These are phyloP conservation scores for Quercus rubra DNA, from an alignment of 306 rosid species.

Conservation along the genomic window DNA sequence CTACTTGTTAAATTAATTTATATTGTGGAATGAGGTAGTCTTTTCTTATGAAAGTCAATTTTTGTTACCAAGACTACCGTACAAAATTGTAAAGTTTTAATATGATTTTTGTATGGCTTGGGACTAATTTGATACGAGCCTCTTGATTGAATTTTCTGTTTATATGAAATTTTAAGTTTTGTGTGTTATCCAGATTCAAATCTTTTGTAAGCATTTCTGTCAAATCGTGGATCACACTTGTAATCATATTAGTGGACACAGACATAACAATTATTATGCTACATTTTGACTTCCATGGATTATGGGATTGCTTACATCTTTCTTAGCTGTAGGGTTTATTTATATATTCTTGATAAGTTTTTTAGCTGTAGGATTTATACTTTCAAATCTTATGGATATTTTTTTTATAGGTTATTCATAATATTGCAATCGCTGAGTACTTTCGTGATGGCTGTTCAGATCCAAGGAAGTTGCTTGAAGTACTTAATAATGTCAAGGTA, in stretches of 20 bases:
- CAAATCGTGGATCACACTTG: neutral
- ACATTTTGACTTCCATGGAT: neutral
- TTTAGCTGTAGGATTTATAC: neutral
- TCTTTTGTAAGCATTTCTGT: neutral
- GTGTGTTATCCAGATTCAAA: neutral
- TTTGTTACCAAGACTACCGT: neutral
- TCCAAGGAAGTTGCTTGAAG: slow-evolving; percentile 81
- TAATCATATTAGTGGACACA: neutral
- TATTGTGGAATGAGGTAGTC: too few relatives aligned
- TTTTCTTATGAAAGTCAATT: too few relatives aligned
- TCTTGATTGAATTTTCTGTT: neutral
- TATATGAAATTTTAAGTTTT: neutral
- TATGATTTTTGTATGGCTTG: neutral
- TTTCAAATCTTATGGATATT: neutral
- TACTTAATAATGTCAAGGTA: slow-evolving; percentile 78
- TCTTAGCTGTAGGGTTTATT: neutral
- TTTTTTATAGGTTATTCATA: slow-evolving; percentile 76
- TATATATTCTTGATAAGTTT: neutral
- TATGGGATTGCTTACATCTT: neutral
- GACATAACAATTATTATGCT: neutral
- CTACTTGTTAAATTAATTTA: too few relatives aligned
- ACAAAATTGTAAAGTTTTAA: neutral
- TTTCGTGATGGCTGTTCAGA: slow-evolving; percentile 82
- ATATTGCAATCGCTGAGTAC: slow-evolving; percentile 78
- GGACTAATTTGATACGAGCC: neutral